These are phyloP conservation scores for Euphorbia celastroides DNA, from an alignment of 441 rosid genomes.

Conservation along the genomic window DNA sequence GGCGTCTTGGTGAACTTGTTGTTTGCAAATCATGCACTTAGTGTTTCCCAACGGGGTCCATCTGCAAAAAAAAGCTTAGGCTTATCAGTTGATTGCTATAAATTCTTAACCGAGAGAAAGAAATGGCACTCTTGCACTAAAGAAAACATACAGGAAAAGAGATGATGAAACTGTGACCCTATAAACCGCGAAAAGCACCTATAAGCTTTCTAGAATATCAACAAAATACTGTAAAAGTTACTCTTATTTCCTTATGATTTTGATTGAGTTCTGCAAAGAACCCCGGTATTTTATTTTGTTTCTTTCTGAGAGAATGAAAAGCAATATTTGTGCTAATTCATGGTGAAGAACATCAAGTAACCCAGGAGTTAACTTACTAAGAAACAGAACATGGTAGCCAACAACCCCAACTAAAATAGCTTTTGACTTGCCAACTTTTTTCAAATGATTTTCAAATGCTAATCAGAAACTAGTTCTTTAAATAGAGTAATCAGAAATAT, in stretches of 20 bases:
- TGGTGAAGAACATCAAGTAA: neutral
- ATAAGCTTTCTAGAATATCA: neutral
- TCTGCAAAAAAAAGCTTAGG: slow-evolving; percentile 29
- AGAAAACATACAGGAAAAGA: neutral
- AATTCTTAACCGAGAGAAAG: neutral
- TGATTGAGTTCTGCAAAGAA: neutral
- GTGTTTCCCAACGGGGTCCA: slow-evolving; percentile 92
- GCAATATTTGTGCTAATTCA: neutral
- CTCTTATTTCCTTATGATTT: neutral
- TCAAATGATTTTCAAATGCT: neutral
- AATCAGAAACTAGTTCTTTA: neutral
- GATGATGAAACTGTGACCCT: neutral
- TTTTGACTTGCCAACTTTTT: no score
- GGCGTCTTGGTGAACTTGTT: slow-evolving; percentile 91
- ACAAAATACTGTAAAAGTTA: neutral
- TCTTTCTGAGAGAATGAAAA: neutral
- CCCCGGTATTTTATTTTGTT: no score
- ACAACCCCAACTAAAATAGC: no score
- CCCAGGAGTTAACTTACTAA: neutral
- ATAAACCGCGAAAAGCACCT: neutral
- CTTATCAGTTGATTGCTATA: no score
- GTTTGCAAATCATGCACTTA: slow-evolving; percentile 92
- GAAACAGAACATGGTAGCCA: no score
- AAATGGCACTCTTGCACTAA: neutral
- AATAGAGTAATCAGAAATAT: neutral